These are phyloP conservation scores for Favolaschia claudopus DNA, from an alignment of 768 basidiomycete species.

Conservation along the genomic window DNA sequence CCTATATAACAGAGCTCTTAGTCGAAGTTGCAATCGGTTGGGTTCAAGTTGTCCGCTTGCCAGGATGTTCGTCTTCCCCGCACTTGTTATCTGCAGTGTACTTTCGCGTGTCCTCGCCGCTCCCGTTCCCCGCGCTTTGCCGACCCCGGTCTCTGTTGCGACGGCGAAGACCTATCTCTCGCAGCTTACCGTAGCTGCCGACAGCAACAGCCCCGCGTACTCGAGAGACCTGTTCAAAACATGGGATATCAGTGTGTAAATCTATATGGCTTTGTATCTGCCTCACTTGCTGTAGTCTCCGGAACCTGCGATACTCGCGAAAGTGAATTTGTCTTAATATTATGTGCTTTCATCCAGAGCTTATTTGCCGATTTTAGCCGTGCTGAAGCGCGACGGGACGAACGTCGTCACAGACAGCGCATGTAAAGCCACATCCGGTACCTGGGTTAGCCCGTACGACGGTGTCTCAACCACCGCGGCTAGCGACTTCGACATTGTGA, in stretches of 20 bases:
- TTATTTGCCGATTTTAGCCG: constrained; percentile 37
- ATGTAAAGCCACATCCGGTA: constrained; percentile 55
- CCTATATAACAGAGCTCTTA: too few species aligned
- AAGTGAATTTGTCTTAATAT: constrained; percentile 44
- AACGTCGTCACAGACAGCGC: constrained; percentile 48
- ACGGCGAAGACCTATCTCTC: constrained; percentile 25
- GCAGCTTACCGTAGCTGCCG: constrained; percentile 46
- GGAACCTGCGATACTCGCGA: constrained; percentile 62
- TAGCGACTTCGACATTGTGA: constrained; percentile 60
- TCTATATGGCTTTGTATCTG: neutral
- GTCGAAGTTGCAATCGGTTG: too few species aligned
- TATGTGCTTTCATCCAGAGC: neutral
- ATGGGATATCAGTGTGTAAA: constrained; percentile 55
- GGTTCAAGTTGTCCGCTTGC: too few species aligned
- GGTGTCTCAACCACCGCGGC: constrained; percentile 49
- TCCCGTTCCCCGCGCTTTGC: constrained; percentile 21
- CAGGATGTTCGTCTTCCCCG: constrained; percentile 8
- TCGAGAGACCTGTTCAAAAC: constrained; percentile 49
- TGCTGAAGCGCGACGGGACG: constrained; percentile 54
- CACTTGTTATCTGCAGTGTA: constrained; percentile 1
- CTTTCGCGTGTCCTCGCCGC: neutral
- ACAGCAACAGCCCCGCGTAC: constrained; percentile 52
- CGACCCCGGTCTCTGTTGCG: constrained; percentile 24
- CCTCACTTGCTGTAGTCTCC: constrained; percentile 49
- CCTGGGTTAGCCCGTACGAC: constrained; percentile 63